phyloP scores from a whole-genome alignment of 306 rosid species.

The Rosa lucieae region DNA sequence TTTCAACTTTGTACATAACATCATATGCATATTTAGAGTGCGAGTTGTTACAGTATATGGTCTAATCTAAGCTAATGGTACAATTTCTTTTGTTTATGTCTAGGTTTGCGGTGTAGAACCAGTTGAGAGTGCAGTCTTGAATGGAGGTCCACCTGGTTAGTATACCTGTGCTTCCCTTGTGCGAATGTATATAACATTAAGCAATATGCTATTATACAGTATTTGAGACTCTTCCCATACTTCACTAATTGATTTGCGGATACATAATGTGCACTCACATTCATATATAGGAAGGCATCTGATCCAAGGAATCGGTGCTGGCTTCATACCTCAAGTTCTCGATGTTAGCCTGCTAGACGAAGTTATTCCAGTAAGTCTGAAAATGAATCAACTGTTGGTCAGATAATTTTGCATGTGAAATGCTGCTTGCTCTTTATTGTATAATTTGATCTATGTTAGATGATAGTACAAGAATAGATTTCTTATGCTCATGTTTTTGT shows the following conservation, averaged over 20 bases:
- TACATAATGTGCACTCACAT: not conserved
- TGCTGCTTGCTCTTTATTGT: no score
- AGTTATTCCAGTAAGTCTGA: slow-evolving; percentile 53
- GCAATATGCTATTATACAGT: not conserved
- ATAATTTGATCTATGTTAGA: not conserved
- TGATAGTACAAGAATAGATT: not conserved
- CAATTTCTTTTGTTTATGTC: not conserved
- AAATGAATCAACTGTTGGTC: not conserved
- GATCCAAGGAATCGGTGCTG: slow-evolving; percentile 80
- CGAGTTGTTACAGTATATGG: not conserved
- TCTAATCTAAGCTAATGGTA: slow-evolving; percentile 4
- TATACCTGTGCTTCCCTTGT: not conserved
- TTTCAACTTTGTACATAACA: slow-evolving; percentile 25
- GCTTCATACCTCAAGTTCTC: slow-evolving; percentile 51
- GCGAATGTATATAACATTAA: not conserved
- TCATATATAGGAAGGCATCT: slow-evolving; percentile 65
- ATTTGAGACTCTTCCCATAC: not conserved
- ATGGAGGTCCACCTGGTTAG: slow-evolving; percentile 76
- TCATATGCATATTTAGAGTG: not conserved
- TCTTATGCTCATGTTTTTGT: not conserved
- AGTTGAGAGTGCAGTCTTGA: slow-evolving; percentile 70
- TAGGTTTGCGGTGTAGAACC: slow-evolving; percentile 85
- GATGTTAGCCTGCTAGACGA: slow-evolving; percentile 60
- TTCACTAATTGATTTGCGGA: not conserved
- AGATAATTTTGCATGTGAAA: no score